These are phyloP conservation scores for Aspergillus carlsbadensis DNA, from an alignment of 495 filamentous ascomycete species.

Conservation along the genomic window DNA sequence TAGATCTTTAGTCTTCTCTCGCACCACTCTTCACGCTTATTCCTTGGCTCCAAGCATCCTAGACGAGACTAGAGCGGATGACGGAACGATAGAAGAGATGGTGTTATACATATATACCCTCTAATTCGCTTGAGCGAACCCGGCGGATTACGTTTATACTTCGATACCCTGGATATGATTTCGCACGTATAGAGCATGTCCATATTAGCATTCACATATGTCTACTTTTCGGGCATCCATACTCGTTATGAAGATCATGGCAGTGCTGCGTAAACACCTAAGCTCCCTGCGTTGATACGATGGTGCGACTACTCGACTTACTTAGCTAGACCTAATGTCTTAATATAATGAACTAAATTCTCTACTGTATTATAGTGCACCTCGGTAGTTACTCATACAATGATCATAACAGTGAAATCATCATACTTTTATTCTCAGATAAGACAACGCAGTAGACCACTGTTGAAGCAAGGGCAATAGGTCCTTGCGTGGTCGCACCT, in stretches of 20 bases:
- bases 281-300: not conserved
- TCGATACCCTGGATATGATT: constrained; percentile 17
- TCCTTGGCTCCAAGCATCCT: not conserved
- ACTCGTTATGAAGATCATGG: not conserved
- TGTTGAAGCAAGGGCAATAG: no score
- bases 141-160: constrained; percentile 4
- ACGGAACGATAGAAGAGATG: no score
- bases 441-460: no score
- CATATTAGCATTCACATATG: not conserved
- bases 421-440: no score
- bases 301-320: no score
- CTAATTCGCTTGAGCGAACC: not conserved
- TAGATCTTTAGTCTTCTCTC: not conserved
- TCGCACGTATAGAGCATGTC: not conserved
- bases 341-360: not conserved
- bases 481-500: no score
- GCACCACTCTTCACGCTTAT: no score
- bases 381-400: no score
- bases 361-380: no score
- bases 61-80: no score
- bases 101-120: not conserved
- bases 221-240: not conserved
- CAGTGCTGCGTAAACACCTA: not conserved
- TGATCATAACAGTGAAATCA: no score
- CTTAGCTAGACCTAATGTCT: not conserved